Evolutionary conservation across 1,139 yeast genomes (phyloP), one percentile per base, ranked within the genome.

Genomic region (Meyerozyma guilliermondii): DNA sequence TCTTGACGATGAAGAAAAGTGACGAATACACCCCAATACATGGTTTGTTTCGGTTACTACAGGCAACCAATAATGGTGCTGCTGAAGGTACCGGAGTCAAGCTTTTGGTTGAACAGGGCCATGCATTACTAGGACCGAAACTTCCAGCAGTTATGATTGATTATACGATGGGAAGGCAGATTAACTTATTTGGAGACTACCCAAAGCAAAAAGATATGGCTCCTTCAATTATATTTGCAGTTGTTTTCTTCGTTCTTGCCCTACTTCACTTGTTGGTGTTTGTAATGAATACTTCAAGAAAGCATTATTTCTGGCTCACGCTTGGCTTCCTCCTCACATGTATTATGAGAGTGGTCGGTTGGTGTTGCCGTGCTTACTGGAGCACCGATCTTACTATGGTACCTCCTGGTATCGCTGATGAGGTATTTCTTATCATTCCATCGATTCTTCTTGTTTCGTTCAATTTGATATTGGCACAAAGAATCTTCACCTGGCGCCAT

Each of bases 41-140:
- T 17, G 65, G 64, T 11, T 40, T 60, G 6, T 17, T 53, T 35
- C 43, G 48, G 11, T 48, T 59, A n/a, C 39, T 59, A 28, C 30
- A 17, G 14, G 42, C 50, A 3, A 29, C 50, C 5, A 46, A 50
- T 20, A 50, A 58, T 38, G 52, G 53, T 14, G 52, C 62, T 1
- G 50, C 52, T 10, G 47, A 40, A 16, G 63, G 63, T 3, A 59
- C 64, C 2, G 68, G 68, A 1, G 51, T 60, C 37, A 28, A 39
- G 10, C 29, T 42, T 6, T 42, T 62, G 33, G 50, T 57, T 8
- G 17, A 30, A 2, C 54, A 54, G 34, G 58, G 63, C 8, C 47
- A 49, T 8, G 54, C 53, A 39, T 45, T 63, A 37, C 30, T 59
- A 26, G 71, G 71, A 0, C 50, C 46, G 7, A 40, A 44, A 3